phyloP scores from a whole-genome alignment of 805 yeast genomes.

The Myxozyma kluyveri region DNA sequence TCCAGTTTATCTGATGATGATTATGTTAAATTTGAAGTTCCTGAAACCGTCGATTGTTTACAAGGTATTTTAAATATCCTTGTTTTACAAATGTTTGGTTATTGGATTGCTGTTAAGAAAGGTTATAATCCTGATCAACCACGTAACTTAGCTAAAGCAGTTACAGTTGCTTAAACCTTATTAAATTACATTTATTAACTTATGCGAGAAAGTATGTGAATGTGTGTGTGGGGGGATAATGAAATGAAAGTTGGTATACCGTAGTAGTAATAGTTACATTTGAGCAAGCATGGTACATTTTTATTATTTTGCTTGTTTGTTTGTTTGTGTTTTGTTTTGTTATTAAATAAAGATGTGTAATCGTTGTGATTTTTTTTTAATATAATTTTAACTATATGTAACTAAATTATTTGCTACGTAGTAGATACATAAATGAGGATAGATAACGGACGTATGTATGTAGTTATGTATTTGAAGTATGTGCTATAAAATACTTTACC shows the following conservation, averaged over 20 bases:
- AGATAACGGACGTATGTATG: too few relatives aligned
- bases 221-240: neutral
- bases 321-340: neutral
- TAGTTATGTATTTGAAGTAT: too few relatives aligned
- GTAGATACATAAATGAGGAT: too few relatives aligned
- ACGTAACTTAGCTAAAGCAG: slow-evolving; percentile 96
- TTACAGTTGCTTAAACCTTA: slow-evolving; percentile 75
- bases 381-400: too few relatives aligned
- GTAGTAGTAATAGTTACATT: neutral
- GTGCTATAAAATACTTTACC: too few relatives aligned
- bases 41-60: slow-evolving; percentile 92
- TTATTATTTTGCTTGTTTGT: neutral
- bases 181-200: neutral
- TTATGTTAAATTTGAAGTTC: slow-evolving; percentile 69
- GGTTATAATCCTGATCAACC: slow-evolving; percentile 99
- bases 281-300: too few relatives aligned
- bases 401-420: too few relatives aligned
- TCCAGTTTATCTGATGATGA: slow-evolving; percentile 37
- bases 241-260: neutral
- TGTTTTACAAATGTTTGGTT: slow-evolving; percentile 93
- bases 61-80: slow-evolving; percentile 94
- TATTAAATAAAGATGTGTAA: too few relatives aligned
- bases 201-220: neutral
- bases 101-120: slow-evolving; percentile 92
- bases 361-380: too few relatives aligned